Evolutionary conservation across 345 rosid genomes (phyloP).

Genomic region (Garcia nutans): DNA sequence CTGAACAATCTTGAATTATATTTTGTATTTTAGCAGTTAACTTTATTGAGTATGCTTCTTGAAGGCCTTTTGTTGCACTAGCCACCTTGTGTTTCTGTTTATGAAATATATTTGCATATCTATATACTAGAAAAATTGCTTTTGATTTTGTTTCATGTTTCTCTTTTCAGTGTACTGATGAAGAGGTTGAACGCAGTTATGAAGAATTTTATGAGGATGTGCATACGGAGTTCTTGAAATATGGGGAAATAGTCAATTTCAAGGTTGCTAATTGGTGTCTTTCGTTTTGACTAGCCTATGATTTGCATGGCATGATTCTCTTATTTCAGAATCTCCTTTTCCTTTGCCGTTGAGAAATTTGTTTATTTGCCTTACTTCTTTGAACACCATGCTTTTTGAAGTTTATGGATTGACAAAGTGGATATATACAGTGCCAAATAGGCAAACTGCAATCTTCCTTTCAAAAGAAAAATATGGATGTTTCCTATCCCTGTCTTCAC

Average conservation of each 20-base stretch:
- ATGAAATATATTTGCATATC: background rate
- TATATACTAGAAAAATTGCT: background rate
- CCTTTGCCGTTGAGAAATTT: background rate
- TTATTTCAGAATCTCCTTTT: background rate
- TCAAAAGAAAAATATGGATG: background rate
- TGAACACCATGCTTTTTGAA: background rate
- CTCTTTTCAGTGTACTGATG: slow-evolving; percentile 77
- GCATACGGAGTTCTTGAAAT: slow-evolving; percentile 93
- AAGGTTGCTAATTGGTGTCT: slow-evolving; percentile 55
- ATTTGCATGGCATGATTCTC: background rate
- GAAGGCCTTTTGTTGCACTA: background rate
- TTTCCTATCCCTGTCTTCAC: background rate
- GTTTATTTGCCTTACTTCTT: background rate
- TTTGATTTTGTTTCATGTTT: slow-evolving; percentile 23
- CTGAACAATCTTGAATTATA: background rate
- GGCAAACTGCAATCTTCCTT: background rate
- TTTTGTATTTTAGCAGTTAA: background rate
- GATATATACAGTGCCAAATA: background rate
- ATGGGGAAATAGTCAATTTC: slow-evolving; percentile 90
- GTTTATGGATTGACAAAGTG: background rate
- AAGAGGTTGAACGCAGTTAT: slow-evolving; percentile 74
- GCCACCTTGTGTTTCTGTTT: background rate
- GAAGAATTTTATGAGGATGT: slow-evolving; percentile 98
- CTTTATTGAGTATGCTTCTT: slow-evolving; percentile 1
- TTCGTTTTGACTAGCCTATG: background rate